Evolutionary conservation across 768 basidiomycete species (phyloP).

Genomic region (Pholiota conissans): DNA sequence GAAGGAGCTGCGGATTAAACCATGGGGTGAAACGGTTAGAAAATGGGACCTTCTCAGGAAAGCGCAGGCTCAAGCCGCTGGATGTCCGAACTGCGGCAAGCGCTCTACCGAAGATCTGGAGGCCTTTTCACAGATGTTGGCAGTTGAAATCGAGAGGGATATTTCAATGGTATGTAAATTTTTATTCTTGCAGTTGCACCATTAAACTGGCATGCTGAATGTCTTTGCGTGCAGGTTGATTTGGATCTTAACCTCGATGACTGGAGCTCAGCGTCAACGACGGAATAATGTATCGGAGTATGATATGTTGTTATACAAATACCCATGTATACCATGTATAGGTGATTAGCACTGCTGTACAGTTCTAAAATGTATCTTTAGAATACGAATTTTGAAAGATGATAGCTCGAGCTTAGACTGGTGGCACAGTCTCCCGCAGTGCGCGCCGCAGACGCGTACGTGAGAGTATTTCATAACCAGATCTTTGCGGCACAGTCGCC

Average conservation of each 20-base stretch:
- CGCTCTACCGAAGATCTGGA: conserved; percentile 28
- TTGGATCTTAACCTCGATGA: conserved; percentile 26
- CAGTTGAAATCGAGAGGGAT: conserved; percentile 32
- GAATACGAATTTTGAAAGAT: too few species aligned
- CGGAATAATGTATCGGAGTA: neutral
- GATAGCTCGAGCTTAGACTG: neutral
- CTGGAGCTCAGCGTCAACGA: conserved; percentile 14
- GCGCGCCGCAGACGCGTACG: too few species aligned
- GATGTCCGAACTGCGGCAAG: conserved; percentile 27
- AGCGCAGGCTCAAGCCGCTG: conserved; percentile 21
- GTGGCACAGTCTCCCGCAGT: too few species aligned
- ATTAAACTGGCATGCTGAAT: neutral
- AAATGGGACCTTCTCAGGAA: conserved; percentile 30
- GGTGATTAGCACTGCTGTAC: too few species aligned
- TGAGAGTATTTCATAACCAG: neutral
- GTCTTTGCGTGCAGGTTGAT: conserved; percentile 18
- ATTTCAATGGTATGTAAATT: conserved; percentile 23
- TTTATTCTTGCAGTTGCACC: neutral
- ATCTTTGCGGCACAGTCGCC: neutral
- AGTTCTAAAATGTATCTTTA: too few species aligned
- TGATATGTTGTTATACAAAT: too few species aligned
- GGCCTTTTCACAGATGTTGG: conserved; percentile 29
- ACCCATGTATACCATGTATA: too few species aligned
- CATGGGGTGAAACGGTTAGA: conserved; percentile 33
- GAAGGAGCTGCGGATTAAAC: conserved; percentile 26